phyloP scores from a whole-genome alignment of 2,329 filamentous ascomycete genomes.

The Balansia obtecta region DNA sequence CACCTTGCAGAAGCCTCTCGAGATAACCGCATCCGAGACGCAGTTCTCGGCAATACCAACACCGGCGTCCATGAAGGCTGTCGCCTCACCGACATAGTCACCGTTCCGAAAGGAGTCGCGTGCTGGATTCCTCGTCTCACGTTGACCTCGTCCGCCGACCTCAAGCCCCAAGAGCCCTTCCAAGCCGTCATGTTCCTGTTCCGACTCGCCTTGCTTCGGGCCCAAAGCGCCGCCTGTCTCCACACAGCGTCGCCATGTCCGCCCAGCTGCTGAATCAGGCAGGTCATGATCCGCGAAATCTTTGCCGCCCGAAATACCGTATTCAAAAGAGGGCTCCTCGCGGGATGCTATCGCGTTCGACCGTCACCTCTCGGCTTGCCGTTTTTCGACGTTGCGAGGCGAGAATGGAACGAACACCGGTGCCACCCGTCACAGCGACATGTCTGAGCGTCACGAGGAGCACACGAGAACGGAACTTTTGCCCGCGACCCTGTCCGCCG shows the following conservation, averaged over 20 bases:
- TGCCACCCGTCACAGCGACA: no score
- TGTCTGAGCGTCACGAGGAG: no score
- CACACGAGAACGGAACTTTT: background rate
- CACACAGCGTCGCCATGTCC: conserved; percentile 5
- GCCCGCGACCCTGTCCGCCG: background rate
- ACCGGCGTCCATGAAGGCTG: background rate
- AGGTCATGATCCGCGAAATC: conserved; percentile 5
- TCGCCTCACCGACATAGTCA: background rate
- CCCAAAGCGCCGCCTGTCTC: conserved; percentile 5
- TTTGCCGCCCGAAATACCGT: background rate
- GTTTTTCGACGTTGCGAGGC: background rate
- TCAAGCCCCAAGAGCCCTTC: background rate
- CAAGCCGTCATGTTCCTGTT: background rate
- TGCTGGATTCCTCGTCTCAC: background rate
- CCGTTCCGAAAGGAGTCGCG: background rate
- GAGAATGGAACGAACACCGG: background rate
- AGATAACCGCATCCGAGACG: background rate
- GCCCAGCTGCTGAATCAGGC: conserved; percentile 11
- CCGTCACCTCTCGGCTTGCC: background rate
- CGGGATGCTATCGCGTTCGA: background rate
- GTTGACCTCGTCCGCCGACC: background rate
- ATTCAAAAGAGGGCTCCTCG: background rate
- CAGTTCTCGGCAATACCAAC: background rate
- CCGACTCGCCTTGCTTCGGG: conserved; percentile 7
- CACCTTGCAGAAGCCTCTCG: conserved; percentile 1